These are phyloP conservation scores for Tilletia horrida DNA, from an alignment of 1,284 basidiomycete genomes.

Conservation along the genomic window DNA sequence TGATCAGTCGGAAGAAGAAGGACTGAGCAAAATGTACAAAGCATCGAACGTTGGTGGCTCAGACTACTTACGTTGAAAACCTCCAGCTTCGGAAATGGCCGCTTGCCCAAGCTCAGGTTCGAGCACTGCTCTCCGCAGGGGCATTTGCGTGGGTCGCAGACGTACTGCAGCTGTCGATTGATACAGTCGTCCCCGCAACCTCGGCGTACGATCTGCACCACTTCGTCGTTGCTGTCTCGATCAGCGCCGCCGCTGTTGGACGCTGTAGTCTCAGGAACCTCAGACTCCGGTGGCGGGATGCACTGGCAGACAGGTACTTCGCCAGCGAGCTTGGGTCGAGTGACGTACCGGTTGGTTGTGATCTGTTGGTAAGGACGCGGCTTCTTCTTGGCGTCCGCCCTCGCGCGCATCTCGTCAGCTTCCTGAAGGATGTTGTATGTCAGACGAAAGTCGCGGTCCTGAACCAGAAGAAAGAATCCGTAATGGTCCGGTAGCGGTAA, in stretches of 20 bases:
- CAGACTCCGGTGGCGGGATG: constrained; percentile 21
- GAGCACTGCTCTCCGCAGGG: constrained; percentile 46
- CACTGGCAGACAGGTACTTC: constrained; percentile 44
- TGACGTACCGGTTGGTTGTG: constrained; percentile 38
- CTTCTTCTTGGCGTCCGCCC: constrained; percentile 36
- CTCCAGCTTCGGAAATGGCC: constrained; percentile 32
- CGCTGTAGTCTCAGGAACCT: background rate
- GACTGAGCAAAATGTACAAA: background rate
- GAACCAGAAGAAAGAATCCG: constrained; percentile 32
- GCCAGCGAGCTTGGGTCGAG: constrained; percentile 39
- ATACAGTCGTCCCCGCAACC: constrained; percentile 43
- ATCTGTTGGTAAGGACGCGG: constrained; percentile 42
- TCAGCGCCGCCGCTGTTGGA: background rate
- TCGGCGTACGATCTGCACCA: background rate
- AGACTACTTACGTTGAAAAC: constrained; percentile 35
- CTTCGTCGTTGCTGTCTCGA: background rate
- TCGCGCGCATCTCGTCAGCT: constrained; percentile 31
- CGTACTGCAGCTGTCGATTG: constrained; percentile 43
- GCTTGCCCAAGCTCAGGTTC: constrained; percentile 44
- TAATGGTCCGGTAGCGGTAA: constrained; percentile 32
- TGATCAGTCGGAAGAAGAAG: background rate
- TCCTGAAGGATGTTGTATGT: constrained; percentile 30
- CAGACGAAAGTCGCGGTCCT: constrained; percentile 37
- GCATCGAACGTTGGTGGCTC: too few relatives aligned
- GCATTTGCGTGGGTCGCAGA: constrained; percentile 45